Percentiles rank a stretch among this genome's conserved stretches.
These are phyloP conservation scores for Yamadazyma atmosphaerica DNA, from an alignment of 1,139 yeast genomes.

Conservation along the genomic window DNA sequence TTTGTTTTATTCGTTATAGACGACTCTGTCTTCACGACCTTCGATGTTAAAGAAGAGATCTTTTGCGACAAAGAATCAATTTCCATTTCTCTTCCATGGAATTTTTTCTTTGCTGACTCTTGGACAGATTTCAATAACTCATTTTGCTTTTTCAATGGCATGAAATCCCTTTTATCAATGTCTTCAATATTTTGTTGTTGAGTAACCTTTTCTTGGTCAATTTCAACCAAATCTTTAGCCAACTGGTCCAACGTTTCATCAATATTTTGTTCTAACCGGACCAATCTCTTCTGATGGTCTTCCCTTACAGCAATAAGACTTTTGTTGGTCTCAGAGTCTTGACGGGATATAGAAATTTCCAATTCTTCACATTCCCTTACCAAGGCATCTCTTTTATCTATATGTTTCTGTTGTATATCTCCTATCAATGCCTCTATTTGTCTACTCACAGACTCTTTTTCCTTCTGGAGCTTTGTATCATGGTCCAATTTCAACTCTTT, in stretches of 20 bases:
- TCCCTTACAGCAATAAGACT: constrained; percentile 25
- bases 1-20: constrained; percentile 8
- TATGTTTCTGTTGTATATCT: constrained; percentile 9
- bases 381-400: constrained; percentile 7
- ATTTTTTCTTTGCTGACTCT: constrained; percentile 13
- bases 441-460: constrained; percentile 35
- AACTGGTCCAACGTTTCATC: constrained; percentile 21
- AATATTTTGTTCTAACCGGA: constrained; percentile 20
- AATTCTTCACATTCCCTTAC: constrained; percentile 8
- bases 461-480: constrained; percentile 32
- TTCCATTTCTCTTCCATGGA: constrained; percentile 22
- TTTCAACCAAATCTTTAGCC: constrained; percentile 14
- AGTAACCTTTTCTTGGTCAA: constrained; percentile 9
- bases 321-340: constrained; percentile 17
- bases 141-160: constrained; percentile 8
- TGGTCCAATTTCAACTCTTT: constrained; percentile 35
- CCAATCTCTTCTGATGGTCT: constrained; percentile 22
- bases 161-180: constrained; percentile 2
- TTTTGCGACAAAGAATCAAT: constrained; percentile 18
- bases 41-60: constrained; percentile 11
- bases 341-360: constrained; percentile 2
- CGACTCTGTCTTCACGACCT: constrained; percentile 7
- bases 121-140: constrained; percentile 8
- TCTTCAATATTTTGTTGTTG: constrained; percentile 6
- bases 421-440: constrained; percentile 37